Evolutionary conservation across 176 grass and related monocot genomes (phyloP), one percentile per base, ranked within the genome.

Genomic region (Oryza rufipogon): DNA sequence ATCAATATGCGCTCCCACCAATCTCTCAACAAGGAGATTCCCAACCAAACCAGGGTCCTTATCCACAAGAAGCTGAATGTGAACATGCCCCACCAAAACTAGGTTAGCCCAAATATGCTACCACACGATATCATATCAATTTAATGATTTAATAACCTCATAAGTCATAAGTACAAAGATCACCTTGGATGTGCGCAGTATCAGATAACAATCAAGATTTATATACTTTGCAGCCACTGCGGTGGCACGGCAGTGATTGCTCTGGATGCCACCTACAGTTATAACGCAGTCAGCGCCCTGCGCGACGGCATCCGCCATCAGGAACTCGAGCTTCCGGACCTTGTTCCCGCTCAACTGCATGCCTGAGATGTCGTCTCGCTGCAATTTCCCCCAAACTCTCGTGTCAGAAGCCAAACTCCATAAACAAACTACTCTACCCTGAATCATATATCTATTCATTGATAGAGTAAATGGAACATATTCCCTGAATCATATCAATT

Each of bases 321-420:
- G 84, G 77, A 98, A 98, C 70, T 98, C 96, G 12, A 98, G 85
- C 82, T 98, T 98, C 83, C 96, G 82, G 44, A 94, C 96, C 86
- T 98, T 98, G 75, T 98, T 98, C 5, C 96, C 96, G 25, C 96
- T 98, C 70, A 98, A 76, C 60, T 98, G 96, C 96, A 98, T 98
- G 19, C 96, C 96, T 0, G 96, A 98, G 19, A 98, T 82, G 78
- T 98, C 96, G 47, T 98, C 93, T 63, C 96, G 81, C 96, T 98
- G 46, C 44, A 77, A 49, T 77, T 64, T 76, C 26, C 34, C 64
- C 67, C 34, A 28, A 20, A 73, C 22, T 69, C 26, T 48, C 45
- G 6, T 72, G 83, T 88, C 61, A 81, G 84, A 44, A 81, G 7
- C 9, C 34, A 76, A 77, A 54, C 9, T 32, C 15, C 52, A 86